Base-by-base conservation (phyloP, 2,329 filamentous ascomycete genomes). In the Thielaviopsis ethacetica region DNA sequence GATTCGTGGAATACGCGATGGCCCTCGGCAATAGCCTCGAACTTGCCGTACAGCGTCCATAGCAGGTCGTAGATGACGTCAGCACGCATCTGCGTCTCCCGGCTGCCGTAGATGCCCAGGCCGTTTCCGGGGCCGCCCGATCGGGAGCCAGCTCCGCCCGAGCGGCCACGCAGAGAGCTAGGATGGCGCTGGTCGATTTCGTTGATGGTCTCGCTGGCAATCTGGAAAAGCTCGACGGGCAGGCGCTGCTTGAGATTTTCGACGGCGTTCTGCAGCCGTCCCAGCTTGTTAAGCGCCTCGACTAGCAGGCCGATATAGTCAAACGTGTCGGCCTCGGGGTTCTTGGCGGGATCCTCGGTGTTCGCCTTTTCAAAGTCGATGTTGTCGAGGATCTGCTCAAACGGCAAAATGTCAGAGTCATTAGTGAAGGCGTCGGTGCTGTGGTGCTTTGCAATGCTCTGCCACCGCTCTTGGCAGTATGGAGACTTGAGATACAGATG, bases 401-500 rank as follows among this genome's bases (percentile, higher is more conserved):
- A 84, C 0, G 82, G 78, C 1, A 71, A 68, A 34, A 79, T 70
- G 10, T 71, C 66, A 12, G 70, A 72, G 15, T 72, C 68, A 15
- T 78, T 73, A n/a, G 71, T 68, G 60, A 75, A 76, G 44, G 69
- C 72, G 56, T 79, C 76, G 2, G 74, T 73, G 54, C 80, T 76
- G 63, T 87, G 84, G 44, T 78, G 80, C 65, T 85, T 85, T 44
- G 84, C 79, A 61, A 95, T 81, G 61, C 80, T 81, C 70, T 95
- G 94, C 93, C 93, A 98, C 64, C 93, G 79, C 68, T 95, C 89
- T 68, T 95, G 90, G 68, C 91, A 97, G 68, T 98, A 98, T 0
- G 91, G 93, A 3, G 91, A 97, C 69, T 97, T 97, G 47, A 98
- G 81, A 68, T 98, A 98, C 3, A 98, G 77, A 71, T 98, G 93